A percentile compares a stretch with the other conserved stretches of the same genome.
Conservation (phyloP, 257 asterid genomes). For the Solanum arcanum region DNA sequence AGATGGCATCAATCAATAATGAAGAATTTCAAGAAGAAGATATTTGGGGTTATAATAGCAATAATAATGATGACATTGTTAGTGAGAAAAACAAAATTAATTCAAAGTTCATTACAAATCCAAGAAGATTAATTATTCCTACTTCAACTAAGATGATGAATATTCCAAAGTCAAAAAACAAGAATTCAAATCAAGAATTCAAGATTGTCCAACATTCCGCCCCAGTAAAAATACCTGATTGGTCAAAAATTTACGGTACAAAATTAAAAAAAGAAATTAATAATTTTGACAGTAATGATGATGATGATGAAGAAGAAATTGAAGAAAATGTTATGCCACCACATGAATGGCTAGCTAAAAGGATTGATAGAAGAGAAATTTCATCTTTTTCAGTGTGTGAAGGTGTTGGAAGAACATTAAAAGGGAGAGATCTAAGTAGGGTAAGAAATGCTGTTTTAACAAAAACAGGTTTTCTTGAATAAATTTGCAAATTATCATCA, state of each 20-base stretch:
- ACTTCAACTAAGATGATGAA: not conserved
- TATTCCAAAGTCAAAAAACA: not conserved
- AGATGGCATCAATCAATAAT: not conserved
- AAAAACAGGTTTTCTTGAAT: conserved; percentile 62
- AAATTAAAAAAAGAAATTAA: not conserved
- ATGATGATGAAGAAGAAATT: conserved; percentile 18
- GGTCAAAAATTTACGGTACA: conserved; percentile 38
- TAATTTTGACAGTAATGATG: conserved; percentile 1
- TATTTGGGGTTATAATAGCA: not conserved
- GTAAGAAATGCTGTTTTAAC: conserved; percentile 45
- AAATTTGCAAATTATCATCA: not conserved
- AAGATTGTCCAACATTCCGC: not conserved
- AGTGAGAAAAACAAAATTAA: not conserved
- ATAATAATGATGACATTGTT: not conserved
- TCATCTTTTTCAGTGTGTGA: conserved; percentile 51
- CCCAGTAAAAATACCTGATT: conserved; percentile 22
- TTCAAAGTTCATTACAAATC: not conserved
- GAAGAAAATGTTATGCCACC: conserved; percentile 32
- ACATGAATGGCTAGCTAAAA: conserved; percentile 43
- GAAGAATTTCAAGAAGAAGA: not conserved
- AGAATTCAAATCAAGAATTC: not conserved
- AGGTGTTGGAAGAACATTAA: conserved; percentile 60
- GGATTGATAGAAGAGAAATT: conserved; percentile 11
- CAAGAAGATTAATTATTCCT: not conserved
- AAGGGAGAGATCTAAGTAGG: conserved; percentile 51